Base-by-base conservation (phyloP, 768 basidiomycete genomes). In the Suillus subluteus region DNA sequence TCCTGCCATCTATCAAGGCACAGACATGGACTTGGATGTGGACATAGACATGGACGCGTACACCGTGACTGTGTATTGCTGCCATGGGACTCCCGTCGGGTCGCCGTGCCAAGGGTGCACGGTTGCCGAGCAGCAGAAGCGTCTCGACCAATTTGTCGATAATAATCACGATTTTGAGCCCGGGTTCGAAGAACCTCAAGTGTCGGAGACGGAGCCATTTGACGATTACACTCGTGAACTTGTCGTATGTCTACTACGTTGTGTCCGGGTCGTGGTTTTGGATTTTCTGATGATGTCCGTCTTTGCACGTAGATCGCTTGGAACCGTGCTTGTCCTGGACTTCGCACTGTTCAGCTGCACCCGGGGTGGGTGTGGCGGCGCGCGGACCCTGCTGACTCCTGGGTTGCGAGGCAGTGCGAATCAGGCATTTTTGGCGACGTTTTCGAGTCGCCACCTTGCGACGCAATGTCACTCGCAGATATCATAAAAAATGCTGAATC, bases 311-410 rank as follows among this genome's bases (percentile, higher is more conserved):
- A 43, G 77, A 81, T 11, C 38, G 80, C 82, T 7, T 84, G 83
- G 83, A 80, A 79, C 62, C 76, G 78, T 54, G 79, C 79, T 48
- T 83, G 83, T 64, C 75, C 75, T 1, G 62, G 64, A 56, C 69
- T 85, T 64, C 74, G 78, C 30, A 78, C 80, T 72, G 78, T 85
- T 15, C 83, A 83, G 66, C 76, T 84, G 59, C 75, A 77, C 63
- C 73, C 79, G 7, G 78, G 75, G 4, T 80, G 74, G 64, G 74
- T 78, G 6, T 82, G 83, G 83, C 74, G 75, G 37, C 76, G 83
- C 35, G 74, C 74, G 1, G 23, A 26, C 26, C 38, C 58, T 41
- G 3, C 16, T 41, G 38, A 59, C 40, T 41, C 4, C 11, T 41
- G 58, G 58, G 26, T 40, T 11, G 58, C 58, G 38, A 59, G 58